Base-by-base conservation (phyloP, 2,329 filamentous ascomycete genomes). In the Ceratocystis smalleyi region DNA sequence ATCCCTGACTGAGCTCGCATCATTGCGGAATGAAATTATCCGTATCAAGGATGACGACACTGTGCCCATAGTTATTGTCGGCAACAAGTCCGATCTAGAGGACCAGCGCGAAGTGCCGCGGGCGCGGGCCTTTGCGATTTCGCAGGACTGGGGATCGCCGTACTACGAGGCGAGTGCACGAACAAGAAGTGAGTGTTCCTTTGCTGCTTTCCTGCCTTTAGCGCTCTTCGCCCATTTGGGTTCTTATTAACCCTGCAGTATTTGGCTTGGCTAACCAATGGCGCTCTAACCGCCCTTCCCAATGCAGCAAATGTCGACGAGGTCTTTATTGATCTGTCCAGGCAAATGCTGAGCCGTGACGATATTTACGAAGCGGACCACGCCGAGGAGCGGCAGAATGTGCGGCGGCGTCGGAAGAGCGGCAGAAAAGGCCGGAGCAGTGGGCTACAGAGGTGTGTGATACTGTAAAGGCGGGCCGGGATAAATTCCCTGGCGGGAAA, bases 81-180 rank as follows among this genome's bases (percentile, higher is more conserved):
- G 90, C 68, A 96, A 95, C 79, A 95, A 95, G 75, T 88, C 87
- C 67, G 90, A 96, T 71, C 80, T 96, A 54, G 89, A 94, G 74
- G 90, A 95, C 72, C 88, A 91, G 72, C 84, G 90, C 35, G 83
- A 82, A 22, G 88, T 96, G 7, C 84, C 87, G 12, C 83, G 89
- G 62, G 86, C 87, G 67, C 85, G 85, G 69, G 91, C 89, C 4
- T 95, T 95, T 72, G 82, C 86, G 40, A 82, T 95, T 68, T 91
- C 88, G n/a, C 89, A 94, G 71, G 82, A 82, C 71, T 96, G 91
- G 91, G 87, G 86, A 22, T 88, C 88, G 43, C 91, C 91, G 0
- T 96, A 95, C 73, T 96, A 95, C 72, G 91, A 96, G 76, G 87
- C 91, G 43, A 92, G 88, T 68, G 91, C 91, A 61, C 81, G 91